Base-by-base conservation (phyloP, 352 stramenopile species). In the Phytophthora citricola region DNA sequence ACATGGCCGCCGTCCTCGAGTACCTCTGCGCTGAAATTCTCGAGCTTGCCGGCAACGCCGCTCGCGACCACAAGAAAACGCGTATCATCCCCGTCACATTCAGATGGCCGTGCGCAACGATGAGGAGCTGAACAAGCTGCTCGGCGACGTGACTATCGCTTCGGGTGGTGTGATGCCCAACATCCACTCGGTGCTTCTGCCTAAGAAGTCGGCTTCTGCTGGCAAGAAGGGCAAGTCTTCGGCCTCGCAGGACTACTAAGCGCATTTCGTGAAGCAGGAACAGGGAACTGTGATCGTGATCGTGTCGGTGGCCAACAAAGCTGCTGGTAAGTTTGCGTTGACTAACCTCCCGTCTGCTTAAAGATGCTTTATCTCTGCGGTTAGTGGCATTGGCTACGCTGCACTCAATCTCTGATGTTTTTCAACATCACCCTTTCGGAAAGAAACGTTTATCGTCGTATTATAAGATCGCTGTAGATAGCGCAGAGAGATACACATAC, bases 21-120 rank as follows among this genome's bases (percentile, higher is more conserved):
- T 98, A 98, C 76, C 75, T 98, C 8, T 95, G 86, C 63, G 95
- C 94, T 50, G 94, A 98, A 79, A 97, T 98, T 65, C 81, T 99
- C 29, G 95, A 99, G 71, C 78, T 99, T 15, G 95, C 95, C 15
- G 95, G 94, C 24, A 99, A 99, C 75, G 94, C 95, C 48, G 93
- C 95, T 22, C 87, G 92, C 56, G 93, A 98, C 78, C 98, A 98
- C 89, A 99, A 99, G 88, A 99, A 99, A 90, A 90, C 80, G 53
- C 87, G 95, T 75, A 98, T 99, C 73, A 94, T 98, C 44, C 96
- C 24, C 92, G 95, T 58, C 96, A 99, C 85, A 97, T 99, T 57
- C 97, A 98, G 82, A 85, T 98, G 56, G 94, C 95, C 32, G 89
- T 98, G 4, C 94, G 79, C 52, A 85, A 85, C 63, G 95, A 99